Percentiles rank a stretch among this genome's conserved stretches.
Evolutionary conservation across 345 rosid genomes (phyloP).

Genomic region (Pugionium cornutum): DNA sequence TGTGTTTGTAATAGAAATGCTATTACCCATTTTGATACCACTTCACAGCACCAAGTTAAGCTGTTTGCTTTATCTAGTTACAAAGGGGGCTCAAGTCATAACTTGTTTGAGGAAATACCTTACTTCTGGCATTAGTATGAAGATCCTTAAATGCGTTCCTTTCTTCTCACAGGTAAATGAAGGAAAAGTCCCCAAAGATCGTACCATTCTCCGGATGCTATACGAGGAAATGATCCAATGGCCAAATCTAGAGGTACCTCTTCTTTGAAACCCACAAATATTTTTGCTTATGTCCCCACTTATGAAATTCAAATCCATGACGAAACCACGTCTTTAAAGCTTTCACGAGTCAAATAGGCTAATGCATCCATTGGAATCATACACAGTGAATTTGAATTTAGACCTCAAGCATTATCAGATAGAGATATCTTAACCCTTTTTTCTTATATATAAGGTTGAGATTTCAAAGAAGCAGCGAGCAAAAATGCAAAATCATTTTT

Average conservation of each 20-base stretch:
- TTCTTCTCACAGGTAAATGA: slow-evolving; percentile 61
- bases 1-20: background rate
- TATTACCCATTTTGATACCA: background rate
- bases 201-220: slow-evolving; percentile 66
- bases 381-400: no score
- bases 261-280: background rate
- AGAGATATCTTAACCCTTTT: slow-evolving; percentile 4
- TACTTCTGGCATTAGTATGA: slow-evolving; percentile 9
- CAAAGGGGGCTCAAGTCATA: no score
- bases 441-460: slow-evolving; percentile 56
- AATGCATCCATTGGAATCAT: no score
- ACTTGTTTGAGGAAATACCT: slow-evolving; percentile 1
- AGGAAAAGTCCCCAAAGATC: slow-evolving; percentile 78
- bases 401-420: no score
- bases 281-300: slow-evolving; percentile 9
- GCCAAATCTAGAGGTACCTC: slow-evolving; percentile 88
- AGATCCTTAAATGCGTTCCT: background rate
- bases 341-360: background rate
- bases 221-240: slow-evolving; percentile 83
- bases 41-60: background rate
- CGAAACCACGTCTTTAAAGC: background rate
- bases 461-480: slow-evolving; percentile 55
- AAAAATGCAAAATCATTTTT: slow-evolving; percentile 55
- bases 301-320: slow-evolving; percentile 3
- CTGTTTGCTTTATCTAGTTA: no score